Evolutionary conservation across 768 basidiomycete species (phyloP).

Genomic region (Guyanaporus albipodus): DNA sequence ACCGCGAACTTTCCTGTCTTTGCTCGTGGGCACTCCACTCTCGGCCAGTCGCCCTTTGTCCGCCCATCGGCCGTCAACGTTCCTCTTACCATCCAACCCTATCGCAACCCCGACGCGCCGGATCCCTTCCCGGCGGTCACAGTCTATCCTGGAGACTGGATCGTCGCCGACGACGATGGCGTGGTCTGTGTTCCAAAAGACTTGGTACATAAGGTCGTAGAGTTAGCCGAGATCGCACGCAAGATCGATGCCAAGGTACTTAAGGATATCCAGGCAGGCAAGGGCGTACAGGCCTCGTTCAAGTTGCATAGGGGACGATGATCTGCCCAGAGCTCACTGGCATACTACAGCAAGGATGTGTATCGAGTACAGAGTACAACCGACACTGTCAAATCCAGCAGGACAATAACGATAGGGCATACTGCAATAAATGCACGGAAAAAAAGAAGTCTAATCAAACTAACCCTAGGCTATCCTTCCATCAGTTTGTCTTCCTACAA

Average conservation of each 20-base stretch:
- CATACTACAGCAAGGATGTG: slow-evolving; percentile 18
- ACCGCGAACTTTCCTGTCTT: slow-evolving; percentile 73
- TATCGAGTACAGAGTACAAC: slow-evolving; percentile 21
- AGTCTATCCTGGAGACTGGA: slow-evolving; percentile 73
- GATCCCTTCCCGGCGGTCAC: slow-evolving; percentile 49
- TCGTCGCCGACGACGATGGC: slow-evolving; percentile 86
- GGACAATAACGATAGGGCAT: slow-evolving; percentile 14
- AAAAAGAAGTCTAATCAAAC: slow-evolving; percentile 7
- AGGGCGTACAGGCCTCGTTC: slow-evolving; percentile 75
- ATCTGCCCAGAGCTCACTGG: slow-evolving; percentile 2
- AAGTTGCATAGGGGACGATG: slow-evolving; percentile 61
- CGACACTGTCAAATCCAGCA: slow-evolving; percentile 17
- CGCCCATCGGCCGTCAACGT: slow-evolving; percentile 74
- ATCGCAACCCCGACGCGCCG: slow-evolving; percentile 28
- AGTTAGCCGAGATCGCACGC: slow-evolving; percentile 53
- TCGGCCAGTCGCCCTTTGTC: slow-evolving; percentile 83
- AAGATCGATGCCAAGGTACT: slow-evolving; percentile 69
- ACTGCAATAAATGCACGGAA: neutral
- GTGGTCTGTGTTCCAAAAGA: slow-evolving; percentile 74
- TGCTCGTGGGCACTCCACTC: slow-evolving; percentile 74
- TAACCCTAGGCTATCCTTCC: neutral
- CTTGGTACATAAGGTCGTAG: slow-evolving; percentile 51
- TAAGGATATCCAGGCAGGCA: slow-evolving; percentile 70
- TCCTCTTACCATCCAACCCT: slow-evolving; percentile 46
- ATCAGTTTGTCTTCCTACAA: neutral